Conservation (phyloP, 345 rosid genomes). For the Xanthoceras sorbifolium region DNA sequence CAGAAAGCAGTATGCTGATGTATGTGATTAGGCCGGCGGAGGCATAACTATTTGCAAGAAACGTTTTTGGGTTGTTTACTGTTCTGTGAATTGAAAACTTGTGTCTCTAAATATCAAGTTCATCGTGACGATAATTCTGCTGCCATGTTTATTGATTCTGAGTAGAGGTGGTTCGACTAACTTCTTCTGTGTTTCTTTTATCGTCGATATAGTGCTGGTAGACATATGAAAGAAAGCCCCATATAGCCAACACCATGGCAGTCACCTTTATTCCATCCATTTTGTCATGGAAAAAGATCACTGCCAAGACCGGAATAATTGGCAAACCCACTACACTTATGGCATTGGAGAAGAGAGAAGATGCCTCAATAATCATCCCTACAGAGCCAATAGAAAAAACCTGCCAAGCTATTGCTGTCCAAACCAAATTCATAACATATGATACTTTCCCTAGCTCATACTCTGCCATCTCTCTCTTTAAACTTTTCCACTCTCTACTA, state of each 20-base stretch:
- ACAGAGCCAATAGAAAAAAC: constrained; percentile 43
- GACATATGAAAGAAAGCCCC: constrained; percentile 60
- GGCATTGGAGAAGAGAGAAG: constrained; percentile 62
- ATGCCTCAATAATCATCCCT: constrained; percentile 60
- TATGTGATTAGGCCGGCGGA: no score
- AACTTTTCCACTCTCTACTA: constrained; percentile 54
- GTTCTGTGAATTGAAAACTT: no score
- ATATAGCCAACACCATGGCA: constrained; percentile 59
- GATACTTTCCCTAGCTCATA: constrained; percentile 47
- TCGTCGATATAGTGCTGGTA: constrained; percentile 45
- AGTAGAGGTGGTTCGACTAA: background rate
- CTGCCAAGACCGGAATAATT: constrained; percentile 58
- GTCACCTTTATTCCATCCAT: constrained; percentile 66
- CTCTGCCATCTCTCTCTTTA: constrained; percentile 48
- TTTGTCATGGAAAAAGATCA: constrained; percentile 59
- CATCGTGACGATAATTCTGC: no score
- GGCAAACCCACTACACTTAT: constrained; percentile 61
- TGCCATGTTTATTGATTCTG: background rate
- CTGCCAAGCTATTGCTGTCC: constrained; percentile 46
- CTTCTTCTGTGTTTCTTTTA: background rate
- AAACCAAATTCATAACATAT: constrained; percentile 40
- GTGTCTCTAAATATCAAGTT: no score
- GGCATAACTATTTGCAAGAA: no score
- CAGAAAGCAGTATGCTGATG: no score
- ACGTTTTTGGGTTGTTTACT: no score